A percentile compares a stretch with the other conserved stretches of the same genome.
These are phyloP conservation scores for Tilletia setariae DNA, from an alignment of 1,284 basidiomycete genomes.

Conservation along the genomic window DNA sequence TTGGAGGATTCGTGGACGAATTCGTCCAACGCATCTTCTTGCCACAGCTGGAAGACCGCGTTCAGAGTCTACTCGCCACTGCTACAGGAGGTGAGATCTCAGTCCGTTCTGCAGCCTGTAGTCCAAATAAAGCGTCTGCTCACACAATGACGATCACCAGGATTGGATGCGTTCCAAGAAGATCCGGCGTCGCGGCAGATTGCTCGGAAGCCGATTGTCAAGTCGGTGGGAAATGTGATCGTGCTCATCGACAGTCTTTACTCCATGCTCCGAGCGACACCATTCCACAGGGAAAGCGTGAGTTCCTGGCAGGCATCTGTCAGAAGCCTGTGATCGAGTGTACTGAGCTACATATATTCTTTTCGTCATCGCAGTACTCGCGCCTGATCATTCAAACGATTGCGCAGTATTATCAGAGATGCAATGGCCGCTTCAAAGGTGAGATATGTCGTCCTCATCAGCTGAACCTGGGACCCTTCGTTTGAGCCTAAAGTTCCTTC, in stretches of 20 bases:
- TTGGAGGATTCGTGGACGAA: constrained; percentile 79
- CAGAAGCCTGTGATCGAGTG: too few relatives aligned
- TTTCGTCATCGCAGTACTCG: constrained; percentile 59
- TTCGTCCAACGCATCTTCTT: constrained; percentile 91
- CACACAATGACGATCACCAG: constrained; percentile 17
- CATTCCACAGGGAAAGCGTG: constrained; percentile 83
- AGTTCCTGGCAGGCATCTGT: neutral
- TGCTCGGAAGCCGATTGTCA: constrained; percentile 71
- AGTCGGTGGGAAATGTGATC: constrained; percentile 81
- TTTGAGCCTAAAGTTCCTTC: neutral
- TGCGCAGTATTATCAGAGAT: constrained; percentile 92
- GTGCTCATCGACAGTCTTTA: constrained; percentile 88
- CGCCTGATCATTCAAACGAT: constrained; percentile 92
- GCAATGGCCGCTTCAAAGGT: constrained; percentile 78
- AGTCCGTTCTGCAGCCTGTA: neutral
- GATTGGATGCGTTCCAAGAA: constrained; percentile 66
- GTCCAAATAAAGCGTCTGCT: neutral
- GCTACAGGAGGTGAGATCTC: constrained; percentile 21
- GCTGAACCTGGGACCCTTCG: neutral
- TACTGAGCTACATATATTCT: neutral
- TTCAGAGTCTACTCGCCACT: constrained; percentile 54
- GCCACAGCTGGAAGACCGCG: constrained; percentile 92
- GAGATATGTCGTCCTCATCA: neutral
- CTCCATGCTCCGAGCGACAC: constrained; percentile 85
- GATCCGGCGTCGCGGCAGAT: constrained; percentile 63